These are phyloP conservation scores for Trametes hirsuta DNA, from an alignment of 1,284 basidiomycete genomes.

Conservation along the genomic window DNA sequence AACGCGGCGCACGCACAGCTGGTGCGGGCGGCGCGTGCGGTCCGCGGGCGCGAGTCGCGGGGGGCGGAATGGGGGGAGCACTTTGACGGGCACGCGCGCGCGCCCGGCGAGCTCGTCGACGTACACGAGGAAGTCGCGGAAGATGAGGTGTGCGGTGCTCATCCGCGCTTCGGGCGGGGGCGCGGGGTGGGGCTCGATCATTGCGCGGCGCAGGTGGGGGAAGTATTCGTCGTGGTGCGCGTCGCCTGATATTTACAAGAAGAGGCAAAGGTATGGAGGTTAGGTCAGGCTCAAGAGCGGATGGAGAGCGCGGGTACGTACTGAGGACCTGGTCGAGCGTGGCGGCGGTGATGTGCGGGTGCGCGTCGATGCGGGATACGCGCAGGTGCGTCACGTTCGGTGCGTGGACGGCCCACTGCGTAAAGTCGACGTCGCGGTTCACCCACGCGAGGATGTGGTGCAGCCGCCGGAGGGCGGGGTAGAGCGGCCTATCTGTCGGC, in stretches of 20 bases:
- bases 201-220: slow-evolving; percentile 15
- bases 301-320: background rate
- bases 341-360: slow-evolving; percentile 18
- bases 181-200: slow-evolving; percentile 18
- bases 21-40: slow-evolving; percentile 6
- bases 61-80: slow-evolving; percentile 16
- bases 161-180: slow-evolving; percentile 5
- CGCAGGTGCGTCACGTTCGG: slow-evolving; percentile 22
- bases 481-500: slow-evolving; percentile 10
- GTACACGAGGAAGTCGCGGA: slow-evolving; percentile 16
- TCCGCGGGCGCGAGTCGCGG: slow-evolving; percentile 3
- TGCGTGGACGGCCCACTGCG: slow-evolving; percentile 20
- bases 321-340: slow-evolving; percentile 17
- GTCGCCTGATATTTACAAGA: background rate
- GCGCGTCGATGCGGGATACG: slow-evolving; percentile 18
- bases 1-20: slow-evolving; percentile 14
- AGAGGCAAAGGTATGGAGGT: no score
- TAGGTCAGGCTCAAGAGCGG: background rate
- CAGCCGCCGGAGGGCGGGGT: slow-evolving; percentile 20
- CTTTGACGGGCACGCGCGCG: slow-evolving; percentile 17
- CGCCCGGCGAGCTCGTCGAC: slow-evolving; percentile 7
- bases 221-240: slow-evolving; percentile 5
- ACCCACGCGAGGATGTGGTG: slow-evolving; percentile 22
- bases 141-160: slow-evolving; percentile 8
- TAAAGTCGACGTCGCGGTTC: slow-evolving; percentile 20